Percentiles rank a stretch among this genome's conserved stretches.
phyloP scores from a whole-genome alignment of 371 early-diverging fungal species.

The Syncephalastrum monosporum region DNA sequence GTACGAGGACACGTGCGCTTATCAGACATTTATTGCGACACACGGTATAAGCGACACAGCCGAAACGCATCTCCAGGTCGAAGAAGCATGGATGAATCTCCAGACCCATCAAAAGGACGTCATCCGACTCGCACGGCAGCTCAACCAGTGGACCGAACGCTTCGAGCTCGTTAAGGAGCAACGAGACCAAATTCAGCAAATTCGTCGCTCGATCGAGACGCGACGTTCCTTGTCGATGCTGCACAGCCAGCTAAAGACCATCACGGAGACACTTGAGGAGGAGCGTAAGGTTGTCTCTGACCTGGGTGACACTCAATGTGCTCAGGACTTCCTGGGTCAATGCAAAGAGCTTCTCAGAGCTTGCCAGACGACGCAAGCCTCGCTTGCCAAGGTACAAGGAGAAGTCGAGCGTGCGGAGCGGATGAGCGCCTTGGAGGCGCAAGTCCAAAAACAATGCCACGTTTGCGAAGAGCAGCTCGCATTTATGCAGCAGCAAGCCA shows the following conservation, averaged over 20 bases:
- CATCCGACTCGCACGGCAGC: constrained; percentile 1
- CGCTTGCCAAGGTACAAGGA: neutral
- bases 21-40: constrained; percentile 28
- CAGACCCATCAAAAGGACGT: constrained; percentile 9
- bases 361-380: too few relatives aligned
- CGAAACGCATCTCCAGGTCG: constrained; percentile 22
- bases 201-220: too few relatives aligned
- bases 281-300: too few relatives aligned
- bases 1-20: constrained; percentile 43
- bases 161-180: constrained; percentile 18
- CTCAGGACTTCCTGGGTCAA: too few relatives aligned
- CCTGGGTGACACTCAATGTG: too few relatives aligned
- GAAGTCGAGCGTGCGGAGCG: constrained; percentile 27
- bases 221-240: too few relatives aligned
- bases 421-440: constrained; percentile 16
- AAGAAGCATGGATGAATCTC: constrained; percentile 17
- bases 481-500: constrained; percentile 37
- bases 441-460: constrained; percentile 22
- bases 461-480: constrained; percentile 41
- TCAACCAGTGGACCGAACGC: constrained; percentile 15
- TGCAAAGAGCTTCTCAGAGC: too few relatives aligned
- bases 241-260: too few relatives aligned
- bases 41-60: constrained; percentile 22
- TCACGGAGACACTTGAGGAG: too few relatives aligned
- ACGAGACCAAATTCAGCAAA: neutral